phyloP scores from a whole-genome alignment of 331 rosid genomes.

The Ulmus americana region DNA sequence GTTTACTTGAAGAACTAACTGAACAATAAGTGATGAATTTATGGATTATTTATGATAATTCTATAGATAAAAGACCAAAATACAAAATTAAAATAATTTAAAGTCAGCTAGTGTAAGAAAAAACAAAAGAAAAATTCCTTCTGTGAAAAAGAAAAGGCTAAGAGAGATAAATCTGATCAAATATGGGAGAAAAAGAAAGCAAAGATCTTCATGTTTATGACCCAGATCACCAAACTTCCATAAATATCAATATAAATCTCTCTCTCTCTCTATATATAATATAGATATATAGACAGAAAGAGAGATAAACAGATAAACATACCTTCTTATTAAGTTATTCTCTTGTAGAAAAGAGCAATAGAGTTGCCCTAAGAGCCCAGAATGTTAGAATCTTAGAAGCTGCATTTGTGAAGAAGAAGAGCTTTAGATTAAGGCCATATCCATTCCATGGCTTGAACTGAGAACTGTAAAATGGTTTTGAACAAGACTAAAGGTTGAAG shows the following conservation, averaged over 20 bases:
- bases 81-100: no score
- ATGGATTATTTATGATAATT: no score
- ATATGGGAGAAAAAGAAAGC: background rate
- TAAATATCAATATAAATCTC: background rate
- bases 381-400: background rate
- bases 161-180: background rate
- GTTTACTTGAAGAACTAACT: no score
- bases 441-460: background rate
- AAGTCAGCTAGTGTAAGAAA: no score
- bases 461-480: background rate
- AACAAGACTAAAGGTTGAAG: conserved; percentile 6
- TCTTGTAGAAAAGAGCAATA: background rate
- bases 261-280: no score
- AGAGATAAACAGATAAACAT: background rate
- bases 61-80: no score
- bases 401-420: background rate
- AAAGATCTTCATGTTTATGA: conserved; percentile 20
- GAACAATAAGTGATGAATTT: no score
- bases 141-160: background rate
- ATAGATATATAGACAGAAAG: background rate
- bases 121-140: no score
- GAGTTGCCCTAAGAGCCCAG: conserved; percentile 4
- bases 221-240: background rate
- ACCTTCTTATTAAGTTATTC: background rate
- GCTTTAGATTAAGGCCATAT: background rate